Base-by-base conservation (phyloP, 345 rosid genomes). In the Sonneratia caseolaris region DNA sequence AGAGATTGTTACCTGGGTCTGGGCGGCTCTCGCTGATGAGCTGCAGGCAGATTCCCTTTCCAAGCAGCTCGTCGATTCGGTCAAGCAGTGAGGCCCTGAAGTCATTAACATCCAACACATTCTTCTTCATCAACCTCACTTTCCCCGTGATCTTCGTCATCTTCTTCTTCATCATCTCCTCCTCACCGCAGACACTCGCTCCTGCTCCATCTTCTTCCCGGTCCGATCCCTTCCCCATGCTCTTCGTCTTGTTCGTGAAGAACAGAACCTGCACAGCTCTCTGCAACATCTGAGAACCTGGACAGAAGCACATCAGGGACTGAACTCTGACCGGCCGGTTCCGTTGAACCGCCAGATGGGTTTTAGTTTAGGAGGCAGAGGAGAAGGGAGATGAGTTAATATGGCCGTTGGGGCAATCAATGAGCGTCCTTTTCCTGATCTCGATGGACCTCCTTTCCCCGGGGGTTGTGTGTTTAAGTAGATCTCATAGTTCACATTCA, bases 121-220 rank as follows among this genome's bases (percentile, higher is more conserved):
- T 72, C 74, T 72, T 72, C 69, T 72, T 72, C 74, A 64, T 72
- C 69, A 72, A 47, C 66, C 66, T 62, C 66, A 62, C 66, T 27
- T 0, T 62, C 66, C 66, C 66, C 13, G 19, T 62, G 19, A 62
- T 62, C 66, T 27, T 62, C 37, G n/a, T n/a, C 64, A 3, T 57
- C 64, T 55, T n/a, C 61, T 57, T 57, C 64, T 57, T 57, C 64
- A 19, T 24, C 27, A 10, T 4, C 38, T 62, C 37, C 18, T 4
- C 66, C 9, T 62, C 66, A 35, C 66, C 37, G 9, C 38, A 62
- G 37, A 62, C 66, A 62, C 66, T 62, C 66, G 0, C 66, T 14
- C 27, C 66, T 35, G 7, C 45, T 42, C 45, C 45, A 42, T 62
- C 66, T 62, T 32, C 37, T 27, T 27, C 66, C 18, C 27, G 19